Base-by-base conservation (phyloP, 2,329 filamentous ascomycete species). In the Ramularia endophylla region DNA sequence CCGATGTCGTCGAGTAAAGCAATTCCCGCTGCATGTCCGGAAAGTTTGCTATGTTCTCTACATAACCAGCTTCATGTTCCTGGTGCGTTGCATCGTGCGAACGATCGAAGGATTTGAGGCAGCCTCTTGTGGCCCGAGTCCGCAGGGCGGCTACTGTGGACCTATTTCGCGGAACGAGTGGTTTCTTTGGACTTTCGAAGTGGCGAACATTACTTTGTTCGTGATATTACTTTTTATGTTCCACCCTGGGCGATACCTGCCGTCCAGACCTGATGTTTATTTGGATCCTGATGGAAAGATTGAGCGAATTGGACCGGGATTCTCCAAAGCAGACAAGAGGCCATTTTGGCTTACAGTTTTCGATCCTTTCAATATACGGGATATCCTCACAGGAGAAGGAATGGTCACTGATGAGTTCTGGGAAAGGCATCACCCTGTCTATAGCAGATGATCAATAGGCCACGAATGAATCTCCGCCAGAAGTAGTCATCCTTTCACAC, bases 111-210 rank as follows among this genome's bases (percentile, higher is more conserved):
- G 70, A 39, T 65, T 69, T 33, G 48, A 56, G 36, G 49, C 43
- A 4, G 43, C 43, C 8, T 36, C 36, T n/a, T 56, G 52, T 30
- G 36, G 41, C 27, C 42, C 45, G 8, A 46, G 43, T 15, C 4
- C 35, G 3, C 32, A 35, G 12, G 36, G 44, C 17, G 38, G 33
- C 13, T 62, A 65, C 55, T 55, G 62, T 43, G 59, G 60, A 36
- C 48, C 54, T 52, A 47, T 64, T 42, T 55, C 67, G 38, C 63
- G 62, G 30, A 65, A 72, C 36, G 74, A 78, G 41, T 67, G 66
- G 52, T 73, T 70, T 48, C 73, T 77, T 46, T 78, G 71, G 67
- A 60, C 76, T 22, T 75, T 78, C 43, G 75, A 78, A 49, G 67
- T 65, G 4, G 54, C 61, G 2, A 66, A 75, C 38, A 75, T 78